Conservation (phyloP, 129 eudicot species). For the Gnaphalium uliginosum region DNA sequence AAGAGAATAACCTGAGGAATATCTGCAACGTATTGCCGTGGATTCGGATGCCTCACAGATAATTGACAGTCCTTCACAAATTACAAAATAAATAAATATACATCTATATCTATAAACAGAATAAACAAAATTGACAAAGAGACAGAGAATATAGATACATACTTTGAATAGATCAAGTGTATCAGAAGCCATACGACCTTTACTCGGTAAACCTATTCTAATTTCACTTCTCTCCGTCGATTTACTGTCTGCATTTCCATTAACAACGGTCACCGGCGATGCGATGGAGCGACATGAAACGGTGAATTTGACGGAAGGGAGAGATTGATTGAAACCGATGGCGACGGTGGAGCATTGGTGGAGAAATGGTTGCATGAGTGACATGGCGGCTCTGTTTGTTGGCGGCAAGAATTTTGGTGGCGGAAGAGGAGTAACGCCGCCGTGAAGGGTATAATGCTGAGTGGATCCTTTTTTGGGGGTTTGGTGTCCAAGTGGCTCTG, state of each 20-base stretch:
- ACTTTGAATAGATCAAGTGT: slow-evolving; percentile 83
- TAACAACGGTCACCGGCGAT: slow-evolving; percentile 55
- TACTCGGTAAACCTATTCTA: slow-evolving; percentile 91
- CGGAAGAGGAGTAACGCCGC: slow-evolving; percentile 32
- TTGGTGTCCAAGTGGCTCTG: not conserved
- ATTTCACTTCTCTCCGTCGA: slow-evolving; percentile 49
- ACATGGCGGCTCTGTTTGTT: slow-evolving; percentile 32
- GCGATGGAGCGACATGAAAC: slow-evolving; percentile 53
- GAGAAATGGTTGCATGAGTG: slow-evolving; percentile 46
- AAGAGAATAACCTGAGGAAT: slow-evolving; percentile 71
- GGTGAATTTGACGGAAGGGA: slow-evolving; percentile 38
- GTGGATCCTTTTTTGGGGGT: slow-evolving; percentile 3
- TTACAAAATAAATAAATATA: not conserved
- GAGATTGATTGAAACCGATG: slow-evolving; percentile 20
- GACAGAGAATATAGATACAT: not conserved
- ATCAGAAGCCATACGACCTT: slow-evolving; percentile 87
- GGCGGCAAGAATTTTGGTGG: slow-evolving; percentile 8
- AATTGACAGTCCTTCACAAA: slow-evolving; percentile 76
- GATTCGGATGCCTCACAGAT: slow-evolving; percentile 85
- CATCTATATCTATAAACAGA: not conserved
- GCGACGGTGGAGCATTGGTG: slow-evolving; percentile 39
- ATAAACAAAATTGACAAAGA: not conserved
- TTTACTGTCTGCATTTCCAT: slow-evolving; percentile 42
- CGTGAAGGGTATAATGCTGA: slow-evolving; percentile 17
- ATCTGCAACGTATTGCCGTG: slow-evolving; percentile 89